These are phyloP conservation scores for Diaporthe nobilis DNA, from an alignment of 2,329 filamentous ascomycete genomes.

Conservation along the genomic window DNA sequence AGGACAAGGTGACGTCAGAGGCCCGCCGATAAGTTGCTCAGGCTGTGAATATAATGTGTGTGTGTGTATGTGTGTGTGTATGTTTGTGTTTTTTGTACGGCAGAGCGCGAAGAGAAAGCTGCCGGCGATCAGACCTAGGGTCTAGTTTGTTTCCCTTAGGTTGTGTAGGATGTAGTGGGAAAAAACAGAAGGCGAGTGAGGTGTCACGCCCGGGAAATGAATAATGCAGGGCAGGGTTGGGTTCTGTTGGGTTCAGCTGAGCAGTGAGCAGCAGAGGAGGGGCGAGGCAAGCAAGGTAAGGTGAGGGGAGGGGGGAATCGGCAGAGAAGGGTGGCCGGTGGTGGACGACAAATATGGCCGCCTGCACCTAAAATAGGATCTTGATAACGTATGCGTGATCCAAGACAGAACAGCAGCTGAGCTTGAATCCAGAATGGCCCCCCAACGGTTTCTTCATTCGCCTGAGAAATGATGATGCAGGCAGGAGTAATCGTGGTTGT, in stretches of 20 bases:
- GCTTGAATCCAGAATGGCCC: slow-evolving; percentile 5
- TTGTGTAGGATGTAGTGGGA: slow-evolving; percentile 15
- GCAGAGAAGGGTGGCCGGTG: slow-evolving; percentile 12
- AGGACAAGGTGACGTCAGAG: slow-evolving; percentile 39
- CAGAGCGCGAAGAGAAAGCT: not conserved
- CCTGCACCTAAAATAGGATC: slow-evolving; percentile 40
- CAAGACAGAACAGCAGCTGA: slow-evolving; percentile 2
- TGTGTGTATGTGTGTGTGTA: not conserved
- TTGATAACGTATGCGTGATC: slow-evolving; percentile 36
- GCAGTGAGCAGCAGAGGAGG: slow-evolving; percentile 26
- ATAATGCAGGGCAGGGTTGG: slow-evolving; percentile 21
- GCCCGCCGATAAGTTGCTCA: slow-evolving; percentile 23
- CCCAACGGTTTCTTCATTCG: not conserved
- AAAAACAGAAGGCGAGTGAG: slow-evolving; percentile 21
- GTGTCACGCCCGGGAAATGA: slow-evolving; percentile 31
- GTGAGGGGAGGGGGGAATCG: not conserved
- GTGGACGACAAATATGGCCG: slow-evolving; percentile 29
- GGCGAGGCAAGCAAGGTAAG: not conserved
- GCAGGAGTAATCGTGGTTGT: not conserved
- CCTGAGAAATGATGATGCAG: not conserved
- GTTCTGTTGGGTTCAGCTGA: slow-evolving; percentile 24
- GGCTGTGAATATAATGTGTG: not conserved
- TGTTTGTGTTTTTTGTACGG: not conserved
- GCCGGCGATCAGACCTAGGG: slow-evolving; percentile 6
- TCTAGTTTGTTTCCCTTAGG: slow-evolving; percentile 1